phyloP scores from a whole-genome alignment of 345 rosid species.

The Citrus cavaleriei region DNA sequence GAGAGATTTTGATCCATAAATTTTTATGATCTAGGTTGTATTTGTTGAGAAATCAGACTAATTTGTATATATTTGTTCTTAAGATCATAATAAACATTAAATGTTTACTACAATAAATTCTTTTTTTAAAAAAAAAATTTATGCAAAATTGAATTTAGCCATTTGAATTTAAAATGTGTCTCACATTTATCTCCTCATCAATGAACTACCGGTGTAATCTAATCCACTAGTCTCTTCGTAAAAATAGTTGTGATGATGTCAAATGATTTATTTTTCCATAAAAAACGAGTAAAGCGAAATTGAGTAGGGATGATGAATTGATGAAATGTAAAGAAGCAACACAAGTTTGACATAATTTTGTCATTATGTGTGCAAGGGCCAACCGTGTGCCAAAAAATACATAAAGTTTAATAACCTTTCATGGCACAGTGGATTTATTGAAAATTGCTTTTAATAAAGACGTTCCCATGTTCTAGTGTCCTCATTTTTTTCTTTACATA shows the following conservation, averaged over 20 bases:
- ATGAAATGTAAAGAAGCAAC: background rate
- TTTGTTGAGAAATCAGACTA: no score
- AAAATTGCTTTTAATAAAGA: no score
- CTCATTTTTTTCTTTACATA: no score
- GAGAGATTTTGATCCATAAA: no score
- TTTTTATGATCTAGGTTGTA: no score
- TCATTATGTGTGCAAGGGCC: slow-evolving; percentile 1
- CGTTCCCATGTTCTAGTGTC: no score
- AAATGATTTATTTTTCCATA: background rate
- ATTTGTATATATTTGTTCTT: no score
- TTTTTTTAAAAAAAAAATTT: no score
- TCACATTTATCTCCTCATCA: background rate
- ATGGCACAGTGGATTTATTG: no score
- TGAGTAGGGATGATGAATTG: background rate
- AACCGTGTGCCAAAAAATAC: slow-evolving; percentile 3
- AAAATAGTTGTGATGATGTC: background rate
- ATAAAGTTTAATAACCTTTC: slow-evolving; percentile 1
- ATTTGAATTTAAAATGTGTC: background rate
- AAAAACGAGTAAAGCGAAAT: background rate
- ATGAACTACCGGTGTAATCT: background rate
- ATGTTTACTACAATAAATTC: no score
- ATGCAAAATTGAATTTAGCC: no score
- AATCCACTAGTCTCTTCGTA: background rate
- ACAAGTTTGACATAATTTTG: slow-evolving; percentile 6
- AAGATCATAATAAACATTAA: no score